Base-by-base conservation (phyloP, 2,329 filamentous ascomycete genomes). In the Colletotrichum navitas region DNA sequence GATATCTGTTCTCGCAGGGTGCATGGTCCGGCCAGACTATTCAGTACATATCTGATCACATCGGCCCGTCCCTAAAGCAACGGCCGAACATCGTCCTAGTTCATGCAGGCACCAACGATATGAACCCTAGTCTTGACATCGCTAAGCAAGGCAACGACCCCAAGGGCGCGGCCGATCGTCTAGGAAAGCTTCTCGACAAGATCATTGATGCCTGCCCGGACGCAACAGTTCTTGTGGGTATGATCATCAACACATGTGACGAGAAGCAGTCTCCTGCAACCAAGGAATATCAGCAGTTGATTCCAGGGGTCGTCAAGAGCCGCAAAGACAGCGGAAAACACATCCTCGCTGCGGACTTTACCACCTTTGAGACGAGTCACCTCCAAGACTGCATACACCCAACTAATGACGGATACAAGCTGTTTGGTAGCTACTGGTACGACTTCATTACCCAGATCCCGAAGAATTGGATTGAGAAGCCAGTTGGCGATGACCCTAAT, bases 21-120 rank as follows among this genome's bases (percentile, higher is more conserved):
- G 80, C 77, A 32, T 82, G 80, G 80, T 75, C 76, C 12, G 80
- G 80, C 10, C 80, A 78, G 63, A 82, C 80, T 1, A 80, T 81
- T 24, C 66, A 80, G 52, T 80, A 75, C 62, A 81, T 82, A 11
- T 58, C 69, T n/a, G 74, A 81, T 5, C 71, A 80, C n/a, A 66
- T 80, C 34, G 74, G 65, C 1, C 69, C 76, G 16, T 81, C 80
- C 1, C 74, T 82, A 21, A 63, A 73, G 18, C 79, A 81, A 55
- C 72, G 73, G 14, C 80, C 80, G 0, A 82, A 81, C 55, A 67
- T 82, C 39, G 74, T 82, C 29, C 77, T 82, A 10, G 66, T 82
- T 2, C 77, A 78, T 26, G 80, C 78, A 2, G 80, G 80, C 1
- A 74, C 74, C 12, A 70, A 65, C 49, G 69, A 73, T 24, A 70